Base-by-base conservation (phyloP, 345 rosid genomes). In the Theobroma cacao region DNA sequence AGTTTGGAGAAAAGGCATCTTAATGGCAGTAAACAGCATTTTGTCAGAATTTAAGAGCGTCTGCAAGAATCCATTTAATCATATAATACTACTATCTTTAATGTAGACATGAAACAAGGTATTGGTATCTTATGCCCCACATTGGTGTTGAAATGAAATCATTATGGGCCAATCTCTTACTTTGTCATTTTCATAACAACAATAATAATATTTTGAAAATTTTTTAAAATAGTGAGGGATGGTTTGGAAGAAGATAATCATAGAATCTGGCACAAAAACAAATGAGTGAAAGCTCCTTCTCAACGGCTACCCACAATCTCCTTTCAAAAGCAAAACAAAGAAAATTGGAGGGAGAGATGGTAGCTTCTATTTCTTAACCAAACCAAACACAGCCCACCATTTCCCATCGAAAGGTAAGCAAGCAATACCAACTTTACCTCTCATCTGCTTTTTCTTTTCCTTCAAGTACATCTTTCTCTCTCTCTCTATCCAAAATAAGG, bases 381-480 rank as follows among this genome's bases (percentile, higher is more conserved):
- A 83, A 70, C 60, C 77, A 59, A 58, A 58, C 52, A 24, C 65
- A 75, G 33, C 76, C 64, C 82, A 41, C 65, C 63, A 13, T 8
- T 48, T 56, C 74, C 36, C 79, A 75, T 61, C 78, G 64, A 56
- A 81, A 81, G 84, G 76, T 80, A 80, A 85, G 86, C 65, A 80
- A 79, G 80, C 82, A 86, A 20, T 75, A 50, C 89, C 85, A 33
- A 74, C 81, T 81, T 79, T 81, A 56, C 18, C 78, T 76, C 45
- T 18, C 53, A 58, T 77, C 77, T 84, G 61, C 80, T 75, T 83
- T 89, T 82, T 75, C 93, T 88, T 90, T 89, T 82, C 67, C 93
- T 90, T 89, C 83, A 92, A 85, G 93, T 65, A 88, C 89, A 84
- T 86, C 75, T 84, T 83, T 83, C 80, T 43, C 84, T 80, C 74